Percentiles rank a stretch among this genome's conserved stretches.
phyloP scores from a whole-genome alignment of 2,329 filamentous ascomycete species.

The Aspergillus sp. region DNA sequence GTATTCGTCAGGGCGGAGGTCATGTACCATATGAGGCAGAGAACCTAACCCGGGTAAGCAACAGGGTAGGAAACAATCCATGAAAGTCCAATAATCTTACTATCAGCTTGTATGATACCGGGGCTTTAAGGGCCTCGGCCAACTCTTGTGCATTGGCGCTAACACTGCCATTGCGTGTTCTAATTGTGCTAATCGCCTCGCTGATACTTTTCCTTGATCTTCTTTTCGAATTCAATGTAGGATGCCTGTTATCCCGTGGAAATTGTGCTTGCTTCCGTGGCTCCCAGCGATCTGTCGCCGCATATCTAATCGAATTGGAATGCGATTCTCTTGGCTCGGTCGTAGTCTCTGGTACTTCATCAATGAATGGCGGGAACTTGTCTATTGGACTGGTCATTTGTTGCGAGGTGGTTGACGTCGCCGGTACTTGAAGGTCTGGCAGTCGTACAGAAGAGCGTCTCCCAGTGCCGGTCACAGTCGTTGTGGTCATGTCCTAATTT shows the following conservation, averaged over 20 bases:
- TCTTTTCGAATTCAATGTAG: conserved; percentile 53
- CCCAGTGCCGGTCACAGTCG: conserved; percentile 42
- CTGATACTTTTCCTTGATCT: conserved; percentile 80
- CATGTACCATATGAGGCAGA: conserved; percentile 91
- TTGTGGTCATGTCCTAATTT: conserved; percentile 40
- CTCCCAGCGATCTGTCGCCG: conserved; percentile 60
- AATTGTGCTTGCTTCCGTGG: conserved; percentile 57
- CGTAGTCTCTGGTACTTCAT: conserved; percentile 36
- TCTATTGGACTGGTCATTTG: conserved; percentile 40
- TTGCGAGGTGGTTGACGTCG: conserved; percentile 31
- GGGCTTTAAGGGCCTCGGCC: conserved; percentile 84
- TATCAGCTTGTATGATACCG: conserved; percentile 82
- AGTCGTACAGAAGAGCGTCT: conserved; percentile 43
- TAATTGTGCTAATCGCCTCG: conserved; percentile 82
- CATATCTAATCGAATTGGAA: conserved; percentile 33
- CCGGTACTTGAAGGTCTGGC: conserved; percentile 35
- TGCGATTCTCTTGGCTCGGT: conserved; percentile 28
- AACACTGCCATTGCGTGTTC: conserved; percentile 78
- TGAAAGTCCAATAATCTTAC: conserved; percentile 55
- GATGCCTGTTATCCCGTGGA: conserved; percentile 44
- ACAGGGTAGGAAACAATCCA: background rate
- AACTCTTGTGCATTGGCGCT: conserved; percentile 93
- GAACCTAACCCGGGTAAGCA: conserved; percentile 57
- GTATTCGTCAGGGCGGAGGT: conserved; percentile 96
- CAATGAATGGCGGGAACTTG: conserved; percentile 47